Base-by-base conservation (phyloP, 352 stramenopile species). In the Aphanomyces cochlioides region DNA sequence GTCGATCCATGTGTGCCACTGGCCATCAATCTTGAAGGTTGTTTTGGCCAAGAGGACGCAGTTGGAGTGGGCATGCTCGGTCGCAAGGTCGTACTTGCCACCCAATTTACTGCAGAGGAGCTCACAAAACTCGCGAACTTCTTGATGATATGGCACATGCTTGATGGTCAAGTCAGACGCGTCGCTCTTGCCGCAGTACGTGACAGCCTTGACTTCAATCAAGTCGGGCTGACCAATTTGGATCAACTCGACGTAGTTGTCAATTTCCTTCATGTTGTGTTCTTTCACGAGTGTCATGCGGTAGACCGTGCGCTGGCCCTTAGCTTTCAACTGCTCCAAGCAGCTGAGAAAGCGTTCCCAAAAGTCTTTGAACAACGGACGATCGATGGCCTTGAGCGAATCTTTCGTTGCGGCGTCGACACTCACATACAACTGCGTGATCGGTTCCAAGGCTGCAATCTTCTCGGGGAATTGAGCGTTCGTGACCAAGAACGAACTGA, bases 1-100 rank as follows among this genome's bases (percentile, higher is more conserved):
- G 81, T 99, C 91, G 75, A 99, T 99, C 97, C 97, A 99, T 54
- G 97, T 99, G 76, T 97, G 90, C 97, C 97, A 99, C 66, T 90
- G 82, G 74, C 89, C 92, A 28, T 96, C 84, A 37, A 87, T 85
- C 68, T 83, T 85, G 72, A 95, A 97, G 54, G 88, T 89, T 66
- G 86, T 91, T 79, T 96, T 92, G 6, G 96, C 96, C 38, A 99
- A 81, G 19, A 99, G 80, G 28, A 98, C 95, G 71, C 90, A 98
- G 72, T 96, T 97, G 5, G 93, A 98, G 79, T 99, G 96, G 45
- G 96, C 89, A 75, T 99, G 96, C 77, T 98, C 93, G 48, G 95
- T 97, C 34, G 95, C 95, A 36, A 98, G 81, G 19, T 87, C 95
- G 76, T 99, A 99, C 39, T 92, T 77, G 6, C 89, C 93, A 45